Evolutionary conservation across 176 grass and related monocot species (phyloP).

Genomic region (Carex parvula): DNA sequence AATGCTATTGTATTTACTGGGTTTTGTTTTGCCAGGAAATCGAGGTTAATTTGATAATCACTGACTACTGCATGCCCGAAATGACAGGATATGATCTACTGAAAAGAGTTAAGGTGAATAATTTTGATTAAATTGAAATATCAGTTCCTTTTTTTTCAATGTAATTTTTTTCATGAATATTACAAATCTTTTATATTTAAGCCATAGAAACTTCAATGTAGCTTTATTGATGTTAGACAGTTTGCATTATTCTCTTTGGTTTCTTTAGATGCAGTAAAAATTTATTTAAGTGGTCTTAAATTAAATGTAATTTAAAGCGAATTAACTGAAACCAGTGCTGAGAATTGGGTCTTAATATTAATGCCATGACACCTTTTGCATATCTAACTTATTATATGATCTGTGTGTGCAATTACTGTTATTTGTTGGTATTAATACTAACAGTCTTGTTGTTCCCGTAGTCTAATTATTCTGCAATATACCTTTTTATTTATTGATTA

Average conservation of each 20-base stretch:
- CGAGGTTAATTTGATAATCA: constrained; percentile 92
- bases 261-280: too few species aligned
- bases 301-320: background rate
- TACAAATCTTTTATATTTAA: background rate
- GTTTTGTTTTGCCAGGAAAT: constrained; percentile 50
- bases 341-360: background rate
- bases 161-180: background rate
- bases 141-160: background rate
- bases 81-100: constrained; percentile 98
- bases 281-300: background rate
- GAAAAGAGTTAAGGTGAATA: constrained; percentile 76
- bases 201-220: constrained; percentile 16
- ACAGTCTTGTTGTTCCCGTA: background rate
- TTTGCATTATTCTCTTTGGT: background rate
- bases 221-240: background rate
- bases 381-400: background rate
- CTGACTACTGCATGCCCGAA: constrained; percentile 94
- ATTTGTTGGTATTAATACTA: background rate
- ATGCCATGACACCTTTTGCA: background rate
- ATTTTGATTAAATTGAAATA: constrained; percentile 1
- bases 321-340: background rate
- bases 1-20: background rate
- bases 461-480: constrained; percentile 1
- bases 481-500: background rate
- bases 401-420: background rate